Conservation (phyloP, 1,284 basidiomycete genomes). For the Heterobasidion irregulare region DNA sequence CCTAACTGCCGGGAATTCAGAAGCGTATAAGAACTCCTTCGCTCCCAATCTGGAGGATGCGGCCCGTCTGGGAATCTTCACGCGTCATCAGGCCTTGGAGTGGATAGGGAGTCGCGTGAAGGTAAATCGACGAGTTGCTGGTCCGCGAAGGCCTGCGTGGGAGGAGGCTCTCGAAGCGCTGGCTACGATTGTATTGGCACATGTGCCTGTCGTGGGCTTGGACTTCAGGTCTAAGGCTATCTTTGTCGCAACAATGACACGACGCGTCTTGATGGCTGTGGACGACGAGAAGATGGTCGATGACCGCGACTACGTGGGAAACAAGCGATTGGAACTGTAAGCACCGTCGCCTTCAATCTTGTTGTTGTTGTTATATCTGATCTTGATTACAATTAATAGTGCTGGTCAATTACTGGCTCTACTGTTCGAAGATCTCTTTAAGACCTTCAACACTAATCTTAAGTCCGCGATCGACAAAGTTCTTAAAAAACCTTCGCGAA, state of each 20-base stretch:
- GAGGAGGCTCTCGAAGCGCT: constrained; percentile 96
- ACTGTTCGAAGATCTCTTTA: constrained; percentile 98
- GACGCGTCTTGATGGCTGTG: constrained; percentile 94
- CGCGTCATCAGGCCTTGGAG: constrained; percentile 90
- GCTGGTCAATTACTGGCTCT: constrained; percentile 95
- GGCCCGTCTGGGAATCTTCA: constrained; percentile 85
- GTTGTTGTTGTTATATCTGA: background rate
- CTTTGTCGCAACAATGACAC: constrained; percentile 97
- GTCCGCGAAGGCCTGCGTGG: constrained; percentile 78
- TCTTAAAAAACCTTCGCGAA: constrained; percentile 93
- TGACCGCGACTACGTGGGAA: constrained; percentile 98
- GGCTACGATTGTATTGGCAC: constrained; percentile 94
- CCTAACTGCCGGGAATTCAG: constrained; percentile 89
- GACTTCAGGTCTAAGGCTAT: constrained; percentile 96
- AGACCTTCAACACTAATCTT: constrained; percentile 96
- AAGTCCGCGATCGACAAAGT: constrained; percentile 98
- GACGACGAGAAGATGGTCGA: constrained; percentile 96
- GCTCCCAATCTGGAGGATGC: constrained; percentile 93
- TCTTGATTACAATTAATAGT: constrained; percentile 28
- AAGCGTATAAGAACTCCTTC: constrained; percentile 85
- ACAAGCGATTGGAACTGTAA: constrained; percentile 96
- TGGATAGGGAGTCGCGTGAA: constrained; percentile 94
- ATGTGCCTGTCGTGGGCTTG: constrained; percentile 87
- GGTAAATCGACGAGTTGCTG: constrained; percentile 72
- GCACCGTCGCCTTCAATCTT: constrained; percentile 20